Conservation (phyloP, 2,329 filamentous ascomycete species). For the Colletotrichum sansevieriae region DNA sequence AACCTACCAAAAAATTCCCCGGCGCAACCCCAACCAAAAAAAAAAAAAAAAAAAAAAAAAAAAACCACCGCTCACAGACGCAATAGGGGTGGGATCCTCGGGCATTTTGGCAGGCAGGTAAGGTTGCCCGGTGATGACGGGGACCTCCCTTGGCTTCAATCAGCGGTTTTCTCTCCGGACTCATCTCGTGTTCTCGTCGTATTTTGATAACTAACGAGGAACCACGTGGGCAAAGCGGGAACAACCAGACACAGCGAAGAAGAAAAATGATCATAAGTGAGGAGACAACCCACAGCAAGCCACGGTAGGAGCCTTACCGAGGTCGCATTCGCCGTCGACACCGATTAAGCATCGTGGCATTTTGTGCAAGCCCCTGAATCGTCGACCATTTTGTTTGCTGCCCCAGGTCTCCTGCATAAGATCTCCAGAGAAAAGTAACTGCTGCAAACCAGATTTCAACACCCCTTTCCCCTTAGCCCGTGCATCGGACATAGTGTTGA, state of each 20-base stretch:
- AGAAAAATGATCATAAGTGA: neutral
- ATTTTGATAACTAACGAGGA: neutral
- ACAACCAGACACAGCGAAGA: too few relatives aligned
- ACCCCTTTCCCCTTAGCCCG: constrained; percentile 9
- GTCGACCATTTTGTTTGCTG: neutral
- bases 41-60: neutral
- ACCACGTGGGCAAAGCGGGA: neutral
- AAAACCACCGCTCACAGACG: neutral
- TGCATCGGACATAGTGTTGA: neutral
- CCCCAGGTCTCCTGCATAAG: neutral
- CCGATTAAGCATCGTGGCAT: neutral
- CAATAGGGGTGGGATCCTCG: too few relatives aligned
- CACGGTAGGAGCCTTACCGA: neutral
- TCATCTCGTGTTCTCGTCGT: constrained; percentile 3
- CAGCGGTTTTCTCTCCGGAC: neutral
- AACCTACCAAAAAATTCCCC: too few relatives aligned
- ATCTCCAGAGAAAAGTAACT: neutral
- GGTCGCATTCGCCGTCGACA: neutral
- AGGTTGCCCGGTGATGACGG: constrained; percentile 20
- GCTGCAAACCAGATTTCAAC: too few relatives aligned
- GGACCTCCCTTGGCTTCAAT: neutral
- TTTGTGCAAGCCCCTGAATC: constrained; percentile 1
- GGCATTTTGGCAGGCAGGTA: too few relatives aligned
- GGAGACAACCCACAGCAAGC: neutral
- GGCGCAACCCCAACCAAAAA: too few relatives aligned